A percentile compares a stretch with the other conserved stretches of the same genome.
phyloP scores from a whole-genome alignment of 306 rosid species.

The Trichosanthes truncata region DNA sequence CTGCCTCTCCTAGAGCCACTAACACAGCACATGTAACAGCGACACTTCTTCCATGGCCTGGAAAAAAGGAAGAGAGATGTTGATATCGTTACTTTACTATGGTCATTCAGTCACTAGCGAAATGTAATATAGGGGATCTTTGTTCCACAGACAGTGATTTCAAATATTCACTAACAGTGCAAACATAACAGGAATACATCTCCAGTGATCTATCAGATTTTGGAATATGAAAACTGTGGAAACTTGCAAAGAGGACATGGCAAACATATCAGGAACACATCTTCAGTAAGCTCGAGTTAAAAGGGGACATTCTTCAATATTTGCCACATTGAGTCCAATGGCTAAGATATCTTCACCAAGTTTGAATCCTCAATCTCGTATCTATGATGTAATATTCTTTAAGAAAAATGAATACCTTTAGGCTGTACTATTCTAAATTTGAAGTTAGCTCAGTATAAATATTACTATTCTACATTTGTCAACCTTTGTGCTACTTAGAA shows the following conservation, averaged over 20 bases:
- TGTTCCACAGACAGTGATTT: not conserved
- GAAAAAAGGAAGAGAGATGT: not conserved
- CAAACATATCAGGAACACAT: not conserved
- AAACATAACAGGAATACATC: not conserved
- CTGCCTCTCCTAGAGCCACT: slow-evolving; percentile 67
- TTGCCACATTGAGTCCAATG: not conserved
- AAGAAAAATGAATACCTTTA: not conserved
- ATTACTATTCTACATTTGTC: not conserved
- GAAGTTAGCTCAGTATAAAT: not conserved
- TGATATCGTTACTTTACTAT: not conserved
- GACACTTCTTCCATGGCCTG: slow-evolving; percentile 96
- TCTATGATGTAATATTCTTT: not conserved
- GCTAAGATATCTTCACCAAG: not conserved
- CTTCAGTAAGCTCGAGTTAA: not conserved
- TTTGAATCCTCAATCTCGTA: not conserved
- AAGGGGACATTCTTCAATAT: not conserved
- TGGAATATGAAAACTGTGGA: not conserved
- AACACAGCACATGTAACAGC: slow-evolving; percentile 84
- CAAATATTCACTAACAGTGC: not conserved
- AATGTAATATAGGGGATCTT: not conserved
- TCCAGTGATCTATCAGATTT: not conserved
- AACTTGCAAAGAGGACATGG: not conserved
- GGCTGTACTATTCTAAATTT: not conserved
- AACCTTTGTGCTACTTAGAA: not conserved
- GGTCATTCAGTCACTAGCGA: not conserved